Conservation (phyloP, 2,329 filamentous ascomycete species). For the Penicillium palitans region DNA sequence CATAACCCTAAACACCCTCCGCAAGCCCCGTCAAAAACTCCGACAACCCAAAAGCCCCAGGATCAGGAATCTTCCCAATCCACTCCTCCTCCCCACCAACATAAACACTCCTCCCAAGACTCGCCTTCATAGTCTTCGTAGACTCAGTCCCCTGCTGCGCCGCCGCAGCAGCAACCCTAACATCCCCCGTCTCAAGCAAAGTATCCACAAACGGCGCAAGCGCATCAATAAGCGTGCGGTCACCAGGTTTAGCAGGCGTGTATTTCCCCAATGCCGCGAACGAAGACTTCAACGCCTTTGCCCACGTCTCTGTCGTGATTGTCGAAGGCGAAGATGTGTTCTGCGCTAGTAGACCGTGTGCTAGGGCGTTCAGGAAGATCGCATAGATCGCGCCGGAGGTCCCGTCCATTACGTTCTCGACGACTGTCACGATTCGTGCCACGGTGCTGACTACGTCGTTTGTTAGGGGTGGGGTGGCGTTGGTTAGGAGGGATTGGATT, state of each 20-base stretch:
- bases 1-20: constrained; percentile 43
- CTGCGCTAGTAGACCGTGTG: constrained; percentile 64
- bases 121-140: constrained; percentile 91
- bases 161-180: constrained; percentile 72
- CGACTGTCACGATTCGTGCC: constrained; percentile 60
- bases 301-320: constrained; percentile 57
- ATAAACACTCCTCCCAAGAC: constrained; percentile 79
- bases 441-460: constrained; percentile 62
- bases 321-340: constrained; percentile 46
- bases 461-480: constrained; percentile 44
- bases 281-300: constrained; percentile 69
- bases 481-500: constrained; percentile 47
- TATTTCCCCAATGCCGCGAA: constrained; percentile 73
- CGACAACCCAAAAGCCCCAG: constrained; percentile 75
- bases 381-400: constrained; percentile 76
- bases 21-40: constrained; percentile 80
- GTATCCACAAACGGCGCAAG: constrained; percentile 81
- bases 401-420: constrained; percentile 72
- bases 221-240: constrained; percentile 87
- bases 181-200: constrained; percentile 63
- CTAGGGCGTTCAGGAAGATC: constrained; percentile 86
- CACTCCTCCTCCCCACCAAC: constrained; percentile 65
- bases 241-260: constrained; percentile 84
- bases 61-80: constrained; percentile 73
- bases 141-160: constrained; percentile 73